A percentile compares a stretch with the other conserved stretches of the same genome.
phyloP scores from a whole-genome alignment of 768 basidiomycete species.

The Kwoniella bestiolae region DNA sequence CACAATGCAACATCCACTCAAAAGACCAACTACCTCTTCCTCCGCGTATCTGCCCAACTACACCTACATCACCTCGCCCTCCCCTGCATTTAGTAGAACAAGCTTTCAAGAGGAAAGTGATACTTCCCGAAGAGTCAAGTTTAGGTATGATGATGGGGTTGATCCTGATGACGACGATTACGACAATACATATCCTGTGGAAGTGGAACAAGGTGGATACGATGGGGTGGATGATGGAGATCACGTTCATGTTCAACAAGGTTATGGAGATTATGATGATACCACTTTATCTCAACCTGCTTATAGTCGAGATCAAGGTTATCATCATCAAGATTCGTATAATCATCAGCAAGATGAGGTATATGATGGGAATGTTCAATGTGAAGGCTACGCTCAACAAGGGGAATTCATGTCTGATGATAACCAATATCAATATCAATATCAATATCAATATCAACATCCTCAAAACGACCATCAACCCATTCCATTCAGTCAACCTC shows the following conservation, averaged over 20 bases:
- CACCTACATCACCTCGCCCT: slow-evolving; percentile 2
- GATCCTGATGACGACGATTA: too few species aligned
- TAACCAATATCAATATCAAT: neutral
- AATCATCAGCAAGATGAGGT: neutral
- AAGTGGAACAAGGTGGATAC: too few species aligned
- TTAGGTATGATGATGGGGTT: too few species aligned
- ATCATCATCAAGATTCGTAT: neutral
- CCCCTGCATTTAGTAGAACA: too few species aligned
- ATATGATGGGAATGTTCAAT: neutral
- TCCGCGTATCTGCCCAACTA: neutral
- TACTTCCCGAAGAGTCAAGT: slow-evolving; percentile 11
- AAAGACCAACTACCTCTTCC: neutral
- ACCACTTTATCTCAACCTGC: neutral
- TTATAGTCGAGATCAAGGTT: neutral
- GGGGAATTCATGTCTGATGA: too few species aligned
- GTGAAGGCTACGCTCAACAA: neutral
- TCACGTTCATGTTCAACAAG: too few species aligned
- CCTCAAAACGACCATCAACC: neutral
- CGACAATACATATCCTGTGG: too few species aligned
- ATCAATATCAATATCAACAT: neutral
- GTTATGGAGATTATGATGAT: neutral
- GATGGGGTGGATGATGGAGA: too few species aligned
- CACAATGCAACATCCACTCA: neutral
- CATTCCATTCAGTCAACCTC: neutral
- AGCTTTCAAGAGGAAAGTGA: slow-evolving; percentile 13